These are phyloP conservation scores for Scolecobasidium constrictum DNA, from an alignment of 2,329 filamentous ascomycete species.

Conservation along the genomic window DNA sequence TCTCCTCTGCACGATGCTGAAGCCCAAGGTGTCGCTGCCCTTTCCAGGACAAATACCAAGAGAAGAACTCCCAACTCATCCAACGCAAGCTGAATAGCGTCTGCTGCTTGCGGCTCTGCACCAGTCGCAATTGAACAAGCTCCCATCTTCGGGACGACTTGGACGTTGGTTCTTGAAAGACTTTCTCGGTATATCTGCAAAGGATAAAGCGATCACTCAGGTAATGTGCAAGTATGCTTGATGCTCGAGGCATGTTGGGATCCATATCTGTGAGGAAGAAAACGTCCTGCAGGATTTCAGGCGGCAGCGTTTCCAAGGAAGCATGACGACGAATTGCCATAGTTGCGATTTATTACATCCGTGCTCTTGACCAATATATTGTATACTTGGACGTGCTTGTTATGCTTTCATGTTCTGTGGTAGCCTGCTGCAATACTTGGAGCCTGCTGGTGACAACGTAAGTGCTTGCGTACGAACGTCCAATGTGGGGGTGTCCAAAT, in stretches of 20 bases:
- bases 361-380: too few species aligned
- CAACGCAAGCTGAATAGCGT: neutral
- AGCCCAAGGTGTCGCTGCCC: neutral
- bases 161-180: neutral
- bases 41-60: neutral
- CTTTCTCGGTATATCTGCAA: neutral
- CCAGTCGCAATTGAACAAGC: neutral
- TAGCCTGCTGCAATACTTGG: too few species aligned
- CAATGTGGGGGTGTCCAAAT: too few species aligned
- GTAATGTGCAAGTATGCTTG: constrained; percentile 25
- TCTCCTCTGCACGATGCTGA: too few species aligned
- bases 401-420: too few species aligned
- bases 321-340: too few species aligned
- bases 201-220: constrained; percentile 11
- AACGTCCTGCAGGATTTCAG: constrained; percentile 41
- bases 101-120: neutral
- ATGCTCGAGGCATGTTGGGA: constrained; percentile 32
- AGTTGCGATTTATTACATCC: too few species aligned
- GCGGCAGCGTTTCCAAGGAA: constrained; percentile 34
- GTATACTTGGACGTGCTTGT: too few species aligned
- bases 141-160: neutral
- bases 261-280: constrained; percentile 37
- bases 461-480: too few species aligned
- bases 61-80: neutral
- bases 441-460: too few species aligned